These are phyloP conservation scores for Colletotrichum nymphaeae DNA, from an alignment of 2,329 filamentous ascomycete genomes.

Conservation along the genomic window DNA sequence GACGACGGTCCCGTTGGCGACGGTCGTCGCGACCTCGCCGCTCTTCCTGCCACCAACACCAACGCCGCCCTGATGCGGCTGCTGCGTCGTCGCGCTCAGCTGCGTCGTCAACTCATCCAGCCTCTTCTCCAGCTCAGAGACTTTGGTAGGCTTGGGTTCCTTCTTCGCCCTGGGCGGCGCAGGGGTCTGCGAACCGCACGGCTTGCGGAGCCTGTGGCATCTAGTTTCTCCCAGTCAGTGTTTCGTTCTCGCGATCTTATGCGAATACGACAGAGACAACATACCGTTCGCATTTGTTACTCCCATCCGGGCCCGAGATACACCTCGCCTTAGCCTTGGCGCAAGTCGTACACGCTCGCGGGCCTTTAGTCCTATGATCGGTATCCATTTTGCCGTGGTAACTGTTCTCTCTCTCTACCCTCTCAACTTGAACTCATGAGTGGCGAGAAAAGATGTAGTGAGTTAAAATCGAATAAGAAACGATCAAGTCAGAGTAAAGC, in stretches of 20 bases:
- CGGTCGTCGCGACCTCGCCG: not conserved
- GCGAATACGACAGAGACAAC: conserved; percentile 18
- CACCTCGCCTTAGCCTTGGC: conserved; percentile 65
- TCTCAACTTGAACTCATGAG: not conserved
- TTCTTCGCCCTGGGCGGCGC: conserved; percentile 61
- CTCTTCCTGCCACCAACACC: conserved; percentile 12
- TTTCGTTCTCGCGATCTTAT: not conserved
- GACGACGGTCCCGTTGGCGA: conserved; percentile 21
- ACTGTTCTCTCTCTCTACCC: not conserved
- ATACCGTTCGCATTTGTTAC: conserved; percentile 60
- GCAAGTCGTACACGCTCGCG: conserved; percentile 62
- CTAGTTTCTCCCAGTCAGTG: conserved; percentile 41
- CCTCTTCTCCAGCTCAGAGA: conserved; percentile 62
- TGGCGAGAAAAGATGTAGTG: not conserved
- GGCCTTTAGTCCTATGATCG: conserved; percentile 49
- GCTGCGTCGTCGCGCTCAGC: conserved; percentile 44
- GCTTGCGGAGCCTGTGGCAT: conserved; percentile 60
- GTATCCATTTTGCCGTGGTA: conserved; percentile 11
- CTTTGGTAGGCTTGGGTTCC: conserved; percentile 58
- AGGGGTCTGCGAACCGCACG: conserved; percentile 58
- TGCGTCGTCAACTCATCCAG: conserved; percentile 61
- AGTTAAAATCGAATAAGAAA: not conserved
- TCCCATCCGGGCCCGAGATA: conserved; percentile 52
- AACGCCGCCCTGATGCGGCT: not conserved
- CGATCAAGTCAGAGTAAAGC: not conserved